These are phyloP conservation scores for Ophiocordyceps australis DNA, from an alignment of 2,329 filamentous ascomycete genomes.

Conservation along the genomic window DNA sequence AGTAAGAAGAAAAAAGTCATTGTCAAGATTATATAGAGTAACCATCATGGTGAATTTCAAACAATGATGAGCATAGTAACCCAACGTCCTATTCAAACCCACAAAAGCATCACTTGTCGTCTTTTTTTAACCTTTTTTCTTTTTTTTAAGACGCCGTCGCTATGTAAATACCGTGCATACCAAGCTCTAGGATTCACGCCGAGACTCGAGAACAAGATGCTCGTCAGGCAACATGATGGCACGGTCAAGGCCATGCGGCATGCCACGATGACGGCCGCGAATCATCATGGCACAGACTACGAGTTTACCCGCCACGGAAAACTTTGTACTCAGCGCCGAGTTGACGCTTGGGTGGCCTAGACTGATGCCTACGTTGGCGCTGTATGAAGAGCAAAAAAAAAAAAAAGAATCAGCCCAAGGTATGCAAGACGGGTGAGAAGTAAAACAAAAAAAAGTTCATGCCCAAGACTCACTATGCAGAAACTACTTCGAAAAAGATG, in stretches of 20 bases:
- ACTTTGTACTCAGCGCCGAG: slow-evolving; percentile 12
- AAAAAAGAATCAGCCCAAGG: background rate
- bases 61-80: no score
- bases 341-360: slow-evolving; percentile 12
- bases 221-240: slow-evolving; percentile 14
- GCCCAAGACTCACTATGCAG: slow-evolving; percentile 15
- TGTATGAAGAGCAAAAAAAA: no score
- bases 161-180: no score
- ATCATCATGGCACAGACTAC: slow-evolving; percentile 19
- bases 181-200: no score
- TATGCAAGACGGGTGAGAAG: background rate
- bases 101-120: no score
- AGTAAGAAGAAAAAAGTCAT: no score
- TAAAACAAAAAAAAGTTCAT: no score
- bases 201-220: slow-evolving; percentile 1
- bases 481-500: slow-evolving; percentile 15
- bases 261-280: slow-evolving; percentile 15
- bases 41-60: no score
- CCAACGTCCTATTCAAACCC: no score
- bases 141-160: no score
- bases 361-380: slow-evolving; percentile 16
- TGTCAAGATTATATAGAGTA: no score
- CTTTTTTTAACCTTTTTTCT: no score
- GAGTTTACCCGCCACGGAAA: slow-evolving; percentile 15
- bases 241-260: slow-evolving; percentile 15